Evolutionary conservation across 2,329 filamentous ascomycete genomes (phyloP), one percentile per base, ranked within the genome.

Genomic region (Grosmannia serpens): DNA sequence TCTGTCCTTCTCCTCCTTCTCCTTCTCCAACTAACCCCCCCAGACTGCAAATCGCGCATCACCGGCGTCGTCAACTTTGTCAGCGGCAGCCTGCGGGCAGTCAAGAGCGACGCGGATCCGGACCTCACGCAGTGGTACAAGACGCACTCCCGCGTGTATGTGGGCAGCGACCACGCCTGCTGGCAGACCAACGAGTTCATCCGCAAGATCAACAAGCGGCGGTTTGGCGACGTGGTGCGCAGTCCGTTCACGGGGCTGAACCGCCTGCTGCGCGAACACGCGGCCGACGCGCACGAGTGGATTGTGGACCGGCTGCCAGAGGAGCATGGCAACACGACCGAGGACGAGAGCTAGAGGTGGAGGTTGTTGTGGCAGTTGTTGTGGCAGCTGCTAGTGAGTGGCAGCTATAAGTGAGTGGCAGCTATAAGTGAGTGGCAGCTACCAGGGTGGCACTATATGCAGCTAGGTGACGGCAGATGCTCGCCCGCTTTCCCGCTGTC

Each of bases 61-160:
- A 77, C 83, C 1, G 86, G 85, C 35, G 80, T 95, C 17, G 78
- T 96, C 64, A 90, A 87, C 62, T 96, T 96, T 68, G 87, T 95
- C 22, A 84, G 85, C 27, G 87, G 88, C 58, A 83, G 82, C 33
- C 78, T 96, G 22, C 84, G 89, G 15, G 86, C 89, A 1, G 83
- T 96, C 65, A 87, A 85, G 67, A 88, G 89, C 38, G 91, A 94
- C 63, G 81, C 84, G 31, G 87, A 95, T 60, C 78, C 81, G n/a
- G 77, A 79, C 61, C 77, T 91, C 1, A 86, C 84, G 1, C 76
- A 77, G 27, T 97, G 92, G 92, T 97, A 96, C 72, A 87, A 86
- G 67, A 78, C 84, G 64, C 85, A 90, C 70, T 94, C 89, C 0
- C 79, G 83, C 4, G 86, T 96, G 53, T 95, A 86, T 66, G 87